Evolutionary conservation across 805 yeast genomes (phyloP).

Genomic region (Saturnispora hagleri): DNA sequence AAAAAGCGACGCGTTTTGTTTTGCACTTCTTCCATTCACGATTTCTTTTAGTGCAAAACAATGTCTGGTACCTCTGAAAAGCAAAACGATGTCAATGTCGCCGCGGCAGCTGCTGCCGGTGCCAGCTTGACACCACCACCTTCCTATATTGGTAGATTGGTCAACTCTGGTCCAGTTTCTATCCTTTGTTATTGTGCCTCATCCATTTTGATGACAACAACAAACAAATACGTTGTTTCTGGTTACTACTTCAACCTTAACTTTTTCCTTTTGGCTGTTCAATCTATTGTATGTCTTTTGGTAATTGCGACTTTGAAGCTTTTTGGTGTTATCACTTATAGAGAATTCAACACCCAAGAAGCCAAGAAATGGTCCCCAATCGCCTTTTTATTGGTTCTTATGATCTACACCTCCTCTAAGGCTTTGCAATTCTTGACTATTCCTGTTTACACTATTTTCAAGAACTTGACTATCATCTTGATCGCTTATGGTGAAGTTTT

Average conservation of each 20-base stretch:
- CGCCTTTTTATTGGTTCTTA: slow-evolving; percentile 75
- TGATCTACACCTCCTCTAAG: slow-evolving; percentile 95
- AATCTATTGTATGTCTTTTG: slow-evolving; percentile 71
- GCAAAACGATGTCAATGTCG: neutral
- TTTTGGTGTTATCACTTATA: slow-evolving; percentile 71
- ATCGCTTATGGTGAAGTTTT: slow-evolving; percentile 97
- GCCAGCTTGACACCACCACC: slow-evolving; percentile 13
- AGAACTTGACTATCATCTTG: slow-evolving; percentile 90
- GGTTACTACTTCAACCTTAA: slow-evolving; percentile 68
- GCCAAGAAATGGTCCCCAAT: slow-evolving; percentile 96
- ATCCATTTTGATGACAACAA: slow-evolving; percentile 94
- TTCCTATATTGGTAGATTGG: slow-evolving; percentile 20
- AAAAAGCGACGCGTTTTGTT: slow-evolving; percentile 1
- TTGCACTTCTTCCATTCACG: neutral
- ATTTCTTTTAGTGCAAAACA: neutral
- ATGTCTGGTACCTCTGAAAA: slow-evolving; percentile 5
- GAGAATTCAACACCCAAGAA: slow-evolving; percentile 77
- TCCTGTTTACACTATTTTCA: slow-evolving; percentile 96
- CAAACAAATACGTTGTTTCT: slow-evolving; percentile 88
- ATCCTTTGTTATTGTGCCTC: slow-evolving; percentile 82
- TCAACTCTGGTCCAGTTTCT: slow-evolving; percentile 57
- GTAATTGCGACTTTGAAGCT: slow-evolving; percentile 67
- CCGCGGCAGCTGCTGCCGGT: slow-evolving; percentile 10
- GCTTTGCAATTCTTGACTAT: slow-evolving; percentile 86
- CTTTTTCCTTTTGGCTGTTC: slow-evolving; percentile 83